phyloP scores from a whole-genome alignment of 768 basidiomycete species.

The Tremella yokohamensis region DNA sequence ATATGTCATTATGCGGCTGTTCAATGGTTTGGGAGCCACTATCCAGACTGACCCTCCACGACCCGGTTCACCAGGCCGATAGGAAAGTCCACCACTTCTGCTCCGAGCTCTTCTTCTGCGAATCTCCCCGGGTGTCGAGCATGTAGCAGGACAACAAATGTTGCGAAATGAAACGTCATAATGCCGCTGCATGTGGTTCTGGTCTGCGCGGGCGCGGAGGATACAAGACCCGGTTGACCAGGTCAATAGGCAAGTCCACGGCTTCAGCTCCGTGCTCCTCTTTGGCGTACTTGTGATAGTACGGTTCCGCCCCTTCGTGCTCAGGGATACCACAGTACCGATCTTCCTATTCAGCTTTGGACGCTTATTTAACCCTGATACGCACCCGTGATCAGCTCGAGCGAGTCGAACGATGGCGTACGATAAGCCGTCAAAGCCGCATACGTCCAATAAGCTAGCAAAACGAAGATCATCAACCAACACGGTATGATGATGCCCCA shows the following conservation, averaged over 20 bases:
- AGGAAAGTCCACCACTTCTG: conserved; percentile 29
- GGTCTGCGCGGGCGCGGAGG: conserved; percentile 12
- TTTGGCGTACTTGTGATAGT: background rate
- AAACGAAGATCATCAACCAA: conserved; percentile 46
- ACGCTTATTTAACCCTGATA: background rate
- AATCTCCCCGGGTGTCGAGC: no score
- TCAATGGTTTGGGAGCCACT: background rate
- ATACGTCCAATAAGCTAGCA: conserved; percentile 44
- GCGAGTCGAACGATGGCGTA: conserved; percentile 39
- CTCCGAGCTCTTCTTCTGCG: conserved; percentile 16
- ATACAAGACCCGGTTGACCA: conserved; percentile 37
- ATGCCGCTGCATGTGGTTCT: background rate
- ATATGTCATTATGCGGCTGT: background rate
- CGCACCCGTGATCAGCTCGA: conserved; percentile 41
- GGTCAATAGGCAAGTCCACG: conserved; percentile 35
- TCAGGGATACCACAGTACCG: background rate
- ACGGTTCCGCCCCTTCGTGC: background rate
- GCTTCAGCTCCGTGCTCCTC: conserved; percentile 17
- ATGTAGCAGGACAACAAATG: no score
- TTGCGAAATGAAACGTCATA: no score
- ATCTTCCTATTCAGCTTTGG: background rate
- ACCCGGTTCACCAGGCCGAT: conserved; percentile 37
- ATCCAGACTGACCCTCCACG: no score
- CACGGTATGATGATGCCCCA: conserved; percentile 49
- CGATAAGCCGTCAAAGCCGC: conserved; percentile 35